phyloP scores from a whole-genome alignment of 192 early-diverging fungal genomes.

The Coemansia sp. region DNA sequence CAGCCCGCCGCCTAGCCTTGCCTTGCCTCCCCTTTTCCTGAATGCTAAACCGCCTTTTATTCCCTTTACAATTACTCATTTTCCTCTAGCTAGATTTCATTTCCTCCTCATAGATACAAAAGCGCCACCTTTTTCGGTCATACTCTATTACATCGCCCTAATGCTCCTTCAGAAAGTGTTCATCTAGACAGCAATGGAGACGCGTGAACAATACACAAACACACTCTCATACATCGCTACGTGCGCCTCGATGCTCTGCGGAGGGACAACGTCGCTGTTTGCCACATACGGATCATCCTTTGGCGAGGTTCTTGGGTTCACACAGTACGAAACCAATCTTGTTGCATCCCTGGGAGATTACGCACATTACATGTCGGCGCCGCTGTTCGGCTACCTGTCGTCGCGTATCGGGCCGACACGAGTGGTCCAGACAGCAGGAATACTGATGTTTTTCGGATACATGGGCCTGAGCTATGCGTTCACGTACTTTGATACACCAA shows the following conservation, averaged over 20 bases:
- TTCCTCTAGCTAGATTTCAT: no score
- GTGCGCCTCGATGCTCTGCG: conserved; percentile 52
- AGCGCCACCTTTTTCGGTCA: no score
- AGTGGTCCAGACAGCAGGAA: conserved; percentile 27
- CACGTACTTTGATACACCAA: conserved; percentile 7
- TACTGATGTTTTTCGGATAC: conserved; percentile 49
- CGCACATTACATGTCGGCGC: conserved; percentile 65
- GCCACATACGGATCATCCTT: conserved; percentile 61
- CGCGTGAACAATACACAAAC: conserved; percentile 34
- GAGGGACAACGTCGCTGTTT: conserved; percentile 70
- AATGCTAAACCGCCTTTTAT: no score
- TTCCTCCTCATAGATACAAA: no score
- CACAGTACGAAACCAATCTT: conserved; percentile 61
- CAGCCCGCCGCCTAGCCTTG: no score
- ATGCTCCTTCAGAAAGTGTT: neutral
- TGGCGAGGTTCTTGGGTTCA: conserved; percentile 56
- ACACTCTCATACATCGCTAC: conserved; percentile 51
- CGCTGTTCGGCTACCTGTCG: conserved; percentile 58
- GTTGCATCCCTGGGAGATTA: conserved; percentile 66
- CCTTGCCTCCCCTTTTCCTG: no score
- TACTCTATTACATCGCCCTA: neutral
- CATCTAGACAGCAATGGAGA: conserved; percentile 18
- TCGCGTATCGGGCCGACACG: conserved; percentile 47
- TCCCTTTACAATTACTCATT: no score
- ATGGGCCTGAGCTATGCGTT: conserved; percentile 42